Evolutionary conservation across 2,329 filamentous ascomycete species (phyloP).

Genomic region (Colletotrichum navitas): DNA sequence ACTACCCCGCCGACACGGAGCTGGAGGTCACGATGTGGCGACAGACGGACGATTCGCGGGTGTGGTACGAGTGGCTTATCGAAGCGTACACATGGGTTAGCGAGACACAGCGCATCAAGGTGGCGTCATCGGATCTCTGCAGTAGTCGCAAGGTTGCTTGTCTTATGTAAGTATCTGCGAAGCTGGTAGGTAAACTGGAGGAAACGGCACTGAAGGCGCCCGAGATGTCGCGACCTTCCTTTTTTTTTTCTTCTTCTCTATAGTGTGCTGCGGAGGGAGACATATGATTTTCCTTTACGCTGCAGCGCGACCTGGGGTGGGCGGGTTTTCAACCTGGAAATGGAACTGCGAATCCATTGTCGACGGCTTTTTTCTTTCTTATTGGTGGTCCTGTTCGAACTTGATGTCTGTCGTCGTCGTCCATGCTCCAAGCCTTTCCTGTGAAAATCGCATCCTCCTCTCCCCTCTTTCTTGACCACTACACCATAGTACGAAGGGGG

Average conservation of each 20-base stretch:
- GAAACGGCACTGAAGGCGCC: conserved; percentile 28
- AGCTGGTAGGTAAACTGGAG: neutral
- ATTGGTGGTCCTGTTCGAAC: neutral
- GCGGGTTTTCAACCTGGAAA: conserved; percentile 19
- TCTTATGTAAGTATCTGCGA: conserved; percentile 67
- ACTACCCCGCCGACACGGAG: conserved; percentile 86
- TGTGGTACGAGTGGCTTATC: conserved; percentile 99
- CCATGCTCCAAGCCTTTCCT: conserved; percentile 13
- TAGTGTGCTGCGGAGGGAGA: conserved; percentile 26
- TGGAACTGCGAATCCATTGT: conserved; percentile 26
- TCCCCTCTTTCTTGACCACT: conserved; percentile 10
- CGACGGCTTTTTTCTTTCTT: conserved; percentile 6
- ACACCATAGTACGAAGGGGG: conserved; percentile 6
- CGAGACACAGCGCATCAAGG: conserved; percentile 71
- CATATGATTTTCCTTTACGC: conserved; percentile 4
- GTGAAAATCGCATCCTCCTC: conserved; percentile 16
- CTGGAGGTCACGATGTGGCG: conserved; percentile 95
- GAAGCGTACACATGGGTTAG: conserved; percentile 81
- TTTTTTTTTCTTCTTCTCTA: conserved; percentile 31
- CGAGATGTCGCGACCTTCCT: conserved; percentile 13
- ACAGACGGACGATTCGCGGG: conserved; percentile 92
- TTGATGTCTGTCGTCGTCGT: conserved; percentile 18
- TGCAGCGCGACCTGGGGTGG: conserved; percentile 22
- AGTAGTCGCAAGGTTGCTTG: conserved; percentile 78
- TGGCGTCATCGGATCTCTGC: conserved; percentile 75